phyloP scores from a whole-genome alignment of 2,329 filamentous ascomycete species.

The Immersiporthe knoxdaviesiana region DNA sequence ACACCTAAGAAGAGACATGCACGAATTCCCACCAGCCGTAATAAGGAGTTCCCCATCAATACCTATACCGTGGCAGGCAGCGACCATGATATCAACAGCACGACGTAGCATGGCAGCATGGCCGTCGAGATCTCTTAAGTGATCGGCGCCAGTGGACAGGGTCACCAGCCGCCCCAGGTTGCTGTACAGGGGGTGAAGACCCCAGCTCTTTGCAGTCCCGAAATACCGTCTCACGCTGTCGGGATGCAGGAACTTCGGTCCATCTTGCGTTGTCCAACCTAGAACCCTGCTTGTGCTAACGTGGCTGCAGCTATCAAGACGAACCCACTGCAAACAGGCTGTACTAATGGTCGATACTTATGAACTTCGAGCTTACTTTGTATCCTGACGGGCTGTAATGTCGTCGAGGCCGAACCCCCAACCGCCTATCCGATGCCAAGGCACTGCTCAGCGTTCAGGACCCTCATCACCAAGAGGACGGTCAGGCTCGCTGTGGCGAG shows the following conservation, averaged over 20 bases:
- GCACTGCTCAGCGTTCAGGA: background rate
- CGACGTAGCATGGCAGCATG: background rate
- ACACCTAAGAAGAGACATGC: background rate
- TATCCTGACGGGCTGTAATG: background rate
- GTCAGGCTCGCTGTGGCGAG: background rate
- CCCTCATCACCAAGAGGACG: background rate
- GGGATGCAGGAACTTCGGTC: slow-evolving; percentile 23
- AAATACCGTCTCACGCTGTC: slow-evolving; percentile 19
- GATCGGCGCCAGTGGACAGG: slow-evolving; percentile 13
- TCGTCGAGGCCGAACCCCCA: background rate
- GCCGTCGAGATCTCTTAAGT: background rate
- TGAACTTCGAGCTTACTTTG: background rate
- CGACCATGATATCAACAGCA: slow-evolving; percentile 1
- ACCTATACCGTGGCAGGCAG: background rate
- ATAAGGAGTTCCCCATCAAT: background rate
- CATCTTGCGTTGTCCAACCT: slow-evolving; percentile 5
- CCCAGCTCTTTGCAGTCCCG: slow-evolving; percentile 26
- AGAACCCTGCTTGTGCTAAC: slow-evolving; percentile 14
- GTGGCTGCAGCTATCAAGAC: slow-evolving; percentile 11
- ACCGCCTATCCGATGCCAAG: slow-evolving; percentile 1
- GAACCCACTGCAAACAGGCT: background rate
- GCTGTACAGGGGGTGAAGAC: slow-evolving; percentile 20
- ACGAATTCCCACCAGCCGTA: background rate
- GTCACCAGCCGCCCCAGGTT: slow-evolving; percentile 14
- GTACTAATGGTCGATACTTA: slow-evolving; percentile 6